Base-by-base conservation (phyloP, 768 basidiomycete genomes). In the Crucibulum laeve region DNA sequence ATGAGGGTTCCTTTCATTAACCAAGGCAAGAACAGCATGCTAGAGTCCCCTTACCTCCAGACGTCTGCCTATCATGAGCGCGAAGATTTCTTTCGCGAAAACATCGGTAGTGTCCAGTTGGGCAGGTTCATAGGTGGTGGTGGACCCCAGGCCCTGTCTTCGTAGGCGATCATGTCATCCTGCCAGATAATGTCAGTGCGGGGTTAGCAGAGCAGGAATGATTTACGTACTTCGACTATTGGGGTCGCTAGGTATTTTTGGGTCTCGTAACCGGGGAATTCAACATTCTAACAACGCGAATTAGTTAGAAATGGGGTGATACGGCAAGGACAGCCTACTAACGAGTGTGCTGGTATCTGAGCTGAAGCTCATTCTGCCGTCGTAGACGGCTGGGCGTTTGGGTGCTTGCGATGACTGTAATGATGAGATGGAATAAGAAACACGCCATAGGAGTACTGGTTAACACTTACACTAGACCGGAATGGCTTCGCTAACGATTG, bases 71-170 rank as follows among this genome's bases (percentile, higher is more conserved):
- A 18, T 30, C 19, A 43, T 23, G 30, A 28, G 19, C 25, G 37
- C 18, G 41, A 22, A 15, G 25, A 24, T 34, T 47, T 49, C 45
- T 49, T 52, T 39, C 56, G 53, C 26, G 58, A 53, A 44, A 60
- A 57, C 40, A 40, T 49, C 8, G 55, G 57, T 28, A 56, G 24
- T 19, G 42, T 25, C 56, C 52, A 53, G 34, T 51, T 53, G 24
- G 45, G 45, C 32, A 22, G 6, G 5, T 41, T 45, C n/a, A 49
- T 40, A 18, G 53, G 49, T 26, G 60, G 55, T n/a, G 56, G 58
- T 3, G 56, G 45, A 18, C 56, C 57, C 70, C 71, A 74, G 8
- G 73, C 68, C 40, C 57, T 58, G 44, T 73, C 61, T 40, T 74
- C 66, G 4, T 53, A 53, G n/a, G 61, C 62, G 6, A 71, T 56